phyloP scores from a whole-genome alignment of 371 early-diverging fungal species.

The Thermomucor indicae-seudaticae region DNA sequence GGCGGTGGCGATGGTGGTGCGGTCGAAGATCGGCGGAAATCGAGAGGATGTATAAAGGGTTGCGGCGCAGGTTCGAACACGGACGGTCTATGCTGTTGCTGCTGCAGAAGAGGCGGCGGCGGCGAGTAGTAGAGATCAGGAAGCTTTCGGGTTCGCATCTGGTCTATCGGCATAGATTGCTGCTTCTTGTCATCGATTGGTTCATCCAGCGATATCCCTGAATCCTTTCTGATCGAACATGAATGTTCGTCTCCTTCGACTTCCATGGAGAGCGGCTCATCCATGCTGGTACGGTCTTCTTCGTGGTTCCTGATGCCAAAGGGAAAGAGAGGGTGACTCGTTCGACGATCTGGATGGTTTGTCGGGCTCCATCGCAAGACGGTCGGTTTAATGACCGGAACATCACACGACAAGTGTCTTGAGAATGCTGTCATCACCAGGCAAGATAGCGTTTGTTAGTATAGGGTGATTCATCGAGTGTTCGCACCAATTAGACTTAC shows the following conservation, averaged over 20 bases:
- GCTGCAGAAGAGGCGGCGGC: constrained; percentile 9
- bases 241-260: constrained; percentile 1
- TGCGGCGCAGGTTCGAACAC: constrained; percentile 6
- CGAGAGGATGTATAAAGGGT: constrained; percentile 26
- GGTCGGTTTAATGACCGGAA: constrained; percentile 42
- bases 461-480: too few species aligned
- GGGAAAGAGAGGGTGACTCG: background rate
- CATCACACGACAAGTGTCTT: constrained; percentile 10
- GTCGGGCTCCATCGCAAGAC: constrained; percentile 33
- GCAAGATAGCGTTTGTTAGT: too few species aligned
- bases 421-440: background rate
- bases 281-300: background rate
- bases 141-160: constrained; percentile 14
- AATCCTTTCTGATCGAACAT: constrained; percentile 26
- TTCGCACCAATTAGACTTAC: background rate
- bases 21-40: constrained; percentile 12
- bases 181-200: constrained; percentile 27
- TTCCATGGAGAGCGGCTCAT: background rate
- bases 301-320: background rate
- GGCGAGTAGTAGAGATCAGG: constrained; percentile 23
- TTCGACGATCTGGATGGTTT: constrained; percentile 4
- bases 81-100: constrained; percentile 7
- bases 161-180: constrained; percentile 23
- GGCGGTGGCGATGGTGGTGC: constrained; percentile 8
- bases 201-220: constrained; percentile 28